Evolutionary conservation across 345 rosid species (phyloP).

Genomic region (Odontarrhena argentea): DNA sequence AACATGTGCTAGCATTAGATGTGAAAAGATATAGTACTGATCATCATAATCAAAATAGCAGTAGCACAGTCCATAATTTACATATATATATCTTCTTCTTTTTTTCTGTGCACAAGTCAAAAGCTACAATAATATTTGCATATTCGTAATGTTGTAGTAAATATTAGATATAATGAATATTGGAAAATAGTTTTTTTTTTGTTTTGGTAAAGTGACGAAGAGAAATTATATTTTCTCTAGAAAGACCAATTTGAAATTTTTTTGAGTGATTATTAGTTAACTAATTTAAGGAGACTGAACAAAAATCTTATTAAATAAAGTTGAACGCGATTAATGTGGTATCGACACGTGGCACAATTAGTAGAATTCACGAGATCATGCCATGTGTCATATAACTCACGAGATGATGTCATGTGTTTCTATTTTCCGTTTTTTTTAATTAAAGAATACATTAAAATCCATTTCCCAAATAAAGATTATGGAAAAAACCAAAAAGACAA

Average conservation of each 20-base stretch:
- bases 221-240: not conserved
- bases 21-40: not conserved
- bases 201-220: not conserved
- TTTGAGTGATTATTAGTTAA: not conserved
- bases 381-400: too few relatives aligned
- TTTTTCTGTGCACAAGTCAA: constrained; percentile 3
- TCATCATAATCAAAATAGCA: not conserved
- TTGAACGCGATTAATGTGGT: too few relatives aligned
- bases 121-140: not conserved
- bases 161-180: too few relatives aligned
- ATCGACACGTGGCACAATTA: too few relatives aligned
- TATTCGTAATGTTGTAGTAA: not conserved
- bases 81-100: not conserved
- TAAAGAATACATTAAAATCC: too few relatives aligned
- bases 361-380: too few relatives aligned
- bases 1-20: not conserved
- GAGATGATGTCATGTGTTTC: too few relatives aligned
- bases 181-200: too few relatives aligned
- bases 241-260: not conserved
- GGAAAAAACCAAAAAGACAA: too few relatives aligned
- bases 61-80: not conserved
- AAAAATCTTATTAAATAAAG: too few relatives aligned
- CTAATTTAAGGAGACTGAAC: not conserved
- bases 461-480: too few relatives aligned
- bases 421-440: too few relatives aligned